Base-by-base conservation (phyloP, 768 basidiomycete genomes). In the Royoungia palumana region DNA sequence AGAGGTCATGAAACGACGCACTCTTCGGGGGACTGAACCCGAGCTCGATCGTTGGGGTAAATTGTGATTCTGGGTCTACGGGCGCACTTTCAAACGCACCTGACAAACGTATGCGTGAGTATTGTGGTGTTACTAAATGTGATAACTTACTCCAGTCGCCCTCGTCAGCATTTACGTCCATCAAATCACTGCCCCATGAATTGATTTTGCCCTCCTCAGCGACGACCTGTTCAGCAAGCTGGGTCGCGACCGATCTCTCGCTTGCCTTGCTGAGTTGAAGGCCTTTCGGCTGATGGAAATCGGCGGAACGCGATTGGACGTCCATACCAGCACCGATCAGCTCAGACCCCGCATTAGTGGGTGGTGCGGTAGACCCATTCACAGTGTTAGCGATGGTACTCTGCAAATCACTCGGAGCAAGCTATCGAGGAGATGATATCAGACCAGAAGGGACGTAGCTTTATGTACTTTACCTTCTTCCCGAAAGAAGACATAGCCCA, bases 401-500 rank as follows among this genome's bases (percentile, higher is more conserved):
- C 62, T 90, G 85, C 43, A 91, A 65, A 58, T 94, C 92, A 6
- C 82, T 72, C 25, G 81, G 69, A 7, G 82, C 81, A 41, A 93
- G 80, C 88, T 89, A 53, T 17, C 3, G 44, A 47, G 25, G 19
- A 19, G 35, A 12, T 25, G 10, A 25, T 17, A 10, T 41, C 4
- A 48, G 28, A 28, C 10, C 3, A 28, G 10, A 28, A 28, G 28
- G 13, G 28, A 12, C 5, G 5, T 28, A 28, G 11, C 3, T 2
- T 17, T 12, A 19, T 39, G 12, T 5, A 13, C 46, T 70, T 25
- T 45, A 88, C 89, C 75, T 87, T 89, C 70, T 83, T 94, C 22
- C 88, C 84, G 0, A 97, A 60, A 0, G 89, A 93, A 5, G 92
- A 88, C 36, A 97, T 91, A 2, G 95, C 95, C 95, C 95, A 98